Conservation (phyloP, 192 early-diverging fungal genomes). For the Geosiphon pyriformis region DNA sequence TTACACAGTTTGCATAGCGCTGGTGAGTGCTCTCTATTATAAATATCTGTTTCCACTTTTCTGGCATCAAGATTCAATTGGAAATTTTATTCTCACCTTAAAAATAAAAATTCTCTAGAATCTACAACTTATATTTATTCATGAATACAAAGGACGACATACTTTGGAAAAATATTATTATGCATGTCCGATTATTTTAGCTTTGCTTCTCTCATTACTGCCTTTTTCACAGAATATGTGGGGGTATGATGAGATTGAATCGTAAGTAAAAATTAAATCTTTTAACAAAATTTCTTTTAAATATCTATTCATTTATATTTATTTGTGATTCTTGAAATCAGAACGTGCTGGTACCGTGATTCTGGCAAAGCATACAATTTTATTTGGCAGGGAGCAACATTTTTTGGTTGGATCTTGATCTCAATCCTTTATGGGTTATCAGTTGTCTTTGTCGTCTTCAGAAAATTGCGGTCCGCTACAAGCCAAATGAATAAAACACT, state of each 20-base stretch:
- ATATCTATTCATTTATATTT: neutral
- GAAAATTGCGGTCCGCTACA: neutral
- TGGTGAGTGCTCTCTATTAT: neutral
- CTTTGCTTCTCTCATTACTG: neutral
- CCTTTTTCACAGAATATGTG: neutral
- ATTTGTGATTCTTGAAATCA: no score
- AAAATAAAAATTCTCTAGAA: no score
- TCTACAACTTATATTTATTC: neutral
- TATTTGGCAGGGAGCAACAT: conserved; percentile 8
- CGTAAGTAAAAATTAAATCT: neutral
- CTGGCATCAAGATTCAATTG: neutral
- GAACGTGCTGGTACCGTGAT: conserved; percentile 4
- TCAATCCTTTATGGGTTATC: neutral
- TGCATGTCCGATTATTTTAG: neutral
- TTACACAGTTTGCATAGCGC: neutral
- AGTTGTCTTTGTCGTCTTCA: neutral
- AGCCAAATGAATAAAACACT: neutral
- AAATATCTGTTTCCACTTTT: neutral
- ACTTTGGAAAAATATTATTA: conserved; percentile 2
- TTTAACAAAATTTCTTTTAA: neutral
- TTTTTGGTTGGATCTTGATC: neutral
- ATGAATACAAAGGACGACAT: conserved; percentile 2
- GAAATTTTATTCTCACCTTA: neutral
- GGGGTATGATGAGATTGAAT: neutral
- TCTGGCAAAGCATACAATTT: neutral